Evolutionary conservation across 108 stramenopile genomes (phyloP).

Genomic region (Skeletonema potamos): DNA sequence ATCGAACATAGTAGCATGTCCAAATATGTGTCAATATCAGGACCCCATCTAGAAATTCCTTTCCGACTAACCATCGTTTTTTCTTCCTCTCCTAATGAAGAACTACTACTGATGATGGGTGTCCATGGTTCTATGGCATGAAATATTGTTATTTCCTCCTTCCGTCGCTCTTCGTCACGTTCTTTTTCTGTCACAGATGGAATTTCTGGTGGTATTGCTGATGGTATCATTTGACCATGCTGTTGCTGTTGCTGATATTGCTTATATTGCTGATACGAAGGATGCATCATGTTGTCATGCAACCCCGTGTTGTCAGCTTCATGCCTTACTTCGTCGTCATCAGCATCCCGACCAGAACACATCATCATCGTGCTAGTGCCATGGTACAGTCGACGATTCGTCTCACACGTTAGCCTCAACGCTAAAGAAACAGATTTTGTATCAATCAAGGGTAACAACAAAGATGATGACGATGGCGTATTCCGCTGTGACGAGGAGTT

Average conservation of each 20-base stretch:
- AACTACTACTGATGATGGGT: neutral
- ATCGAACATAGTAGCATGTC: slow-evolving; percentile 25
- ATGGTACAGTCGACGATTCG: slow-evolving; percentile 29
- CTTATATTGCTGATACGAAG: neutral
- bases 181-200: slow-evolving; percentile 6
- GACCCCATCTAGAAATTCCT: slow-evolving; percentile 28
- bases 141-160: slow-evolving; percentile 33
- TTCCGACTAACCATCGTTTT: neutral
- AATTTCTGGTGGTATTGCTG: neutral
- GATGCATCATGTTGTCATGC: neutral
- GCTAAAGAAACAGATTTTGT: slow-evolving; percentile 31
- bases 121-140: slow-evolving; percentile 12
- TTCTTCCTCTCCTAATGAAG: neutral
- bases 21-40: slow-evolving; percentile 29
- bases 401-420: slow-evolving; percentile 43
- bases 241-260: neutral
- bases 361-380: too few relatives aligned
- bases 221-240: neutral
- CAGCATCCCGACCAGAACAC: neutral
- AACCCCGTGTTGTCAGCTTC: neutral
- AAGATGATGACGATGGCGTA: neutral
- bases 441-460: slow-evolving; percentile 29
- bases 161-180: slow-evolving; percentile 9
- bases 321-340: neutral
- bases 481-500: neutral